Percentiles rank a stretch among this genome's conserved stretches.
Evolutionary conservation across 2,329 filamentous ascomycete genomes (phyloP).

Genomic region (Rhinocladiella mackenziei): DNA sequence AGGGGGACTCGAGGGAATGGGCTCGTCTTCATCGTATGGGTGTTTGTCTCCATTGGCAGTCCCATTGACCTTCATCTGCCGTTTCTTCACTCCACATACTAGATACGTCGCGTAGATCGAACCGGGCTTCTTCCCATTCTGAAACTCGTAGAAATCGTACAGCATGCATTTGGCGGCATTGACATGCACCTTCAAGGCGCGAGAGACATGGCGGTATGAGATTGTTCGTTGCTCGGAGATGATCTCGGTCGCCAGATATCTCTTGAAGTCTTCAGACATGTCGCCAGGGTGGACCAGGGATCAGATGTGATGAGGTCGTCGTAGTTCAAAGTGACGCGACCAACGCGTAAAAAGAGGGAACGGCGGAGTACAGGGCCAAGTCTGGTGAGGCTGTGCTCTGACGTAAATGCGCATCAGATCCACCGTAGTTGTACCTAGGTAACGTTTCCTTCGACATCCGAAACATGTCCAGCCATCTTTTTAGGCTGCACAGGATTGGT

Average conservation of each 20-base stretch:
- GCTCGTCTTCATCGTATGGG: constrained; percentile 61
- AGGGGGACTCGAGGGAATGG: constrained; percentile 58
- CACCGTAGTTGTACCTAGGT: too few relatives aligned
- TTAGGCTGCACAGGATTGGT: too few relatives aligned
- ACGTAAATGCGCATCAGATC: too few relatives aligned
- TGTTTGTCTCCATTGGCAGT: constrained; percentile 32
- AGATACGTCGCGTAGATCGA: constrained; percentile 92
- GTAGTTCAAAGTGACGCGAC: too few relatives aligned
- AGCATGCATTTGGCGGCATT: constrained; percentile 89
- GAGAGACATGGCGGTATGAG: constrained; percentile 76
- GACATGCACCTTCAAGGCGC: constrained; percentile 76
- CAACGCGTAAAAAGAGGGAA: too few relatives aligned
- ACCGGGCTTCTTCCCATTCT: constrained; percentile 69
- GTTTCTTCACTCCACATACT: constrained; percentile 64
- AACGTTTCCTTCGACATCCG: too few relatives aligned
- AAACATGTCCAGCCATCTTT: too few relatives aligned
- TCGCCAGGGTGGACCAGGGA: too few relatives aligned
- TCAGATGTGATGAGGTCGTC: too few relatives aligned
- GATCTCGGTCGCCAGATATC: constrained; percentile 70
- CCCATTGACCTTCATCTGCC: constrained; percentile 29
- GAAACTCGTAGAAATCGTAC: constrained; percentile 74
- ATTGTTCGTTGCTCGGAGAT: constrained; percentile 72
- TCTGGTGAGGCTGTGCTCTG: too few relatives aligned
- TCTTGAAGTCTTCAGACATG: constrained; percentile 53
- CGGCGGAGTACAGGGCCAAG: too few relatives aligned